Base-by-base conservation (phyloP, 139 green algal genomes). In the Diplosphaera chodatii region DNA sequence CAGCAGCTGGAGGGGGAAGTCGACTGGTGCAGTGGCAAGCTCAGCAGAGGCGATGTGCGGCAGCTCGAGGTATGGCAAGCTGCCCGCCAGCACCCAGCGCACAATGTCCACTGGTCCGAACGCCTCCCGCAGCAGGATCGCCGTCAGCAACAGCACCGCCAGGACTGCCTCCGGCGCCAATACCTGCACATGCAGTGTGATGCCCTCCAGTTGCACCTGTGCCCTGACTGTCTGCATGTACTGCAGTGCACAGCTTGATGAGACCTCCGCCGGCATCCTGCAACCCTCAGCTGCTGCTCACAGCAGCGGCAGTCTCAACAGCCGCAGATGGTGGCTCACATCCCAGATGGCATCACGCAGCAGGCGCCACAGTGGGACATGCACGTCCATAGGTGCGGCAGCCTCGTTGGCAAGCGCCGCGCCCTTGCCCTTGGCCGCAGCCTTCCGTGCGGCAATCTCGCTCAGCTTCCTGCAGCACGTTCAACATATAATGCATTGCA, bases 41-140 rank as follows among this genome's bases (percentile, higher is more conserved):
- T 8, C 66, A 23, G 32, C 34, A 25, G 18, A 33, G 18, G 6
- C 32, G 15, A 67, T 27, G 64, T 34, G 40, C 5, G 72, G 72
- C 66, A 77, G 33, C 55, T 77, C 27, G 6, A 77, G 33, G 34
- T 69, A 77, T 1, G 72, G 72, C 56, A 77, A 34, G 30, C 32
- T 55, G 25, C 66, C 72, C 55, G 67, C 66, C 41, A 71, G 32
- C 8, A 66, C 72, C 72, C 72, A 77, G 5, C n/a, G 27, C 55
- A 73, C 62, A 21, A 77, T 59, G 66, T 77, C 72, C 8, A 25
- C 30, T 1, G 27, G 31, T 4, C 66, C 72, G 0, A 77, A n/a
- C 2, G 72, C 55, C 33, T 68, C 66, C 15, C 66, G 72, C 59
- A 73, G 55, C 28, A 73, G 66, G 10, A 48, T 10, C 13, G 32